These are phyloP conservation scores for Penicillium sp. DNA, from an alignment of 2,329 filamentous ascomycete species.

Conservation along the genomic window DNA sequence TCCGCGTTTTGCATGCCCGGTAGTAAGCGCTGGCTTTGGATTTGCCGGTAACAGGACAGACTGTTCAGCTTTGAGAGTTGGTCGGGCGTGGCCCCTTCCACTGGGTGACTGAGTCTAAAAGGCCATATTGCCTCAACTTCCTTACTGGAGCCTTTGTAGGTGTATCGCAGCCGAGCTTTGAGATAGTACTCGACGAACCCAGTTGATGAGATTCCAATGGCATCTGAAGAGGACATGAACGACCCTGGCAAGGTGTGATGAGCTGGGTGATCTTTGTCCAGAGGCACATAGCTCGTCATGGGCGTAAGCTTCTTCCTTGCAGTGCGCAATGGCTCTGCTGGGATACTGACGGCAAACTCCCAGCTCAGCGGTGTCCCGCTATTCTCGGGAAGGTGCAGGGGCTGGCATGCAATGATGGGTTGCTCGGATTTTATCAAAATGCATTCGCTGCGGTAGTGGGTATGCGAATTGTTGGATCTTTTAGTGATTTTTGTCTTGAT, in stretches of 20 bases:
- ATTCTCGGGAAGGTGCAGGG: background rate
- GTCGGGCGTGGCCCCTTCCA: background rate
- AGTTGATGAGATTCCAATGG: background rate
- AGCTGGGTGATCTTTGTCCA: background rate
- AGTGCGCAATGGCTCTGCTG: background rate
- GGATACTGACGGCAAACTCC: background rate
- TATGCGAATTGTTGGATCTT: background rate
- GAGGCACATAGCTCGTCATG: background rate
- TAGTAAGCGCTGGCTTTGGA: background rate
- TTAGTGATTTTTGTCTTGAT: slow-evolving; percentile 1
- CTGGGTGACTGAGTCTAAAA: background rate
- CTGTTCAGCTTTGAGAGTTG: background rate
- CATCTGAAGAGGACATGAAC: background rate
- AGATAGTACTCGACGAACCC: slow-evolving; percentile 5
- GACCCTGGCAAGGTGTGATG: background rate
- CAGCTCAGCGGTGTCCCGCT: background rate
- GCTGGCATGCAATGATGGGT: background rate
- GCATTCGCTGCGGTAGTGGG: background rate
- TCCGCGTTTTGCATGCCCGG: background rate
- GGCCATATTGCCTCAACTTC: background rate
- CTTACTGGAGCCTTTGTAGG: background rate
- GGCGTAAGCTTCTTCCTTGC: background rate
- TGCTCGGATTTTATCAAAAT: background rate
- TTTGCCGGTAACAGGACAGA: background rate
- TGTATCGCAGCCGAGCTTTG: background rate